phyloP scores from a whole-genome alignment of 257 asterid species.

The Solanum arcanum region DNA sequence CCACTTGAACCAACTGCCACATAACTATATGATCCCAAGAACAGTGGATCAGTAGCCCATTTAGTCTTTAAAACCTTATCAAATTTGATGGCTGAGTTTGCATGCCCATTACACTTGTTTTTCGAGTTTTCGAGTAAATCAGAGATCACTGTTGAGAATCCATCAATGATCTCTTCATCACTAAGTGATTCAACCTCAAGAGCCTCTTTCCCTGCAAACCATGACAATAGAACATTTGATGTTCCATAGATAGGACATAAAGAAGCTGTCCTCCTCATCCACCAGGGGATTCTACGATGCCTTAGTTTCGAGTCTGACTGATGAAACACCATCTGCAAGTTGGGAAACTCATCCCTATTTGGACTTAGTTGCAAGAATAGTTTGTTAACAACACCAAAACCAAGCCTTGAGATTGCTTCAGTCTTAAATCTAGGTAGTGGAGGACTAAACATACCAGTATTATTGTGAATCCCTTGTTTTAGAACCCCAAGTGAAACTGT shows the following conservation, averaged over 20 bases:
- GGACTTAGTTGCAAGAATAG: constrained; percentile 44
- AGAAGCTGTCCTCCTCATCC: constrained; percentile 67
- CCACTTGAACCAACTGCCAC: constrained; percentile 78
- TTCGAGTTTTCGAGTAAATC: constrained; percentile 21
- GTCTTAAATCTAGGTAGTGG: constrained; percentile 47
- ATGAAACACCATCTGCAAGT: constrained; percentile 65
- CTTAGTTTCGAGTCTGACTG: constrained; percentile 24
- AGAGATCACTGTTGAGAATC: constrained; percentile 49
- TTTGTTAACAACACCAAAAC: constrained; percentile 81
- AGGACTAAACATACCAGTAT: constrained; percentile 40
- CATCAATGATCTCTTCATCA: constrained; percentile 49
- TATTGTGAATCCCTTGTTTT: constrained; percentile 39
- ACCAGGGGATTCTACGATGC: constrained; percentile 26
- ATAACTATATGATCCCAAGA: constrained; percentile 77
- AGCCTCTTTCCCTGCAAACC: constrained; percentile 89
- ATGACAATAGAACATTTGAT: constrained; percentile 48
- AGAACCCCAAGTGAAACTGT: constrained; percentile 85
- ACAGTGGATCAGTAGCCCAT: constrained; percentile 93
- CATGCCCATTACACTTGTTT: constrained; percentile 2
- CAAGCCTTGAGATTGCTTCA: constrained; percentile 65
- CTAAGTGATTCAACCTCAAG: constrained; percentile 49
- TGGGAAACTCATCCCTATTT: constrained; percentile 26
- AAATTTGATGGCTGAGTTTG: constrained; percentile 13
- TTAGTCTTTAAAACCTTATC: constrained; percentile 48
- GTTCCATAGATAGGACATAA: constrained; percentile 47